These are phyloP conservation scores for Blastobotrys attinorum DNA, from an alignment of 805 yeast species.

Conservation along the genomic window DNA sequence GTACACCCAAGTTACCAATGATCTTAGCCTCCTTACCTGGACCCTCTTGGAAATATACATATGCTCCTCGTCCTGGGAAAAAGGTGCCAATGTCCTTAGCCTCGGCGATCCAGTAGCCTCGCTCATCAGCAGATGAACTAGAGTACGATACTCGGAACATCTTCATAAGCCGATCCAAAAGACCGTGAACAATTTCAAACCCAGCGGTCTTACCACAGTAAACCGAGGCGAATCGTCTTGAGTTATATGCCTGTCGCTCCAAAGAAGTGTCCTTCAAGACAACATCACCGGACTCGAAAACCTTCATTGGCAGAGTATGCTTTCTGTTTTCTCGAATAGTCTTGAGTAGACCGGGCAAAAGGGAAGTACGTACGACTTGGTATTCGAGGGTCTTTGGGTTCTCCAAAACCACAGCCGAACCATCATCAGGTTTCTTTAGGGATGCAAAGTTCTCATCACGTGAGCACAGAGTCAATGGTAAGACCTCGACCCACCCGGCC, in stretches of 20 bases:
- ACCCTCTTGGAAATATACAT: slow-evolving; percentile 61
- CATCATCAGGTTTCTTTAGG: slow-evolving; percentile 66
- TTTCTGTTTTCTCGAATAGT: slow-evolving; percentile 94
- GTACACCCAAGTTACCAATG: slow-evolving; percentile 83
- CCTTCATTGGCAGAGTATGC: slow-evolving; percentile 89
- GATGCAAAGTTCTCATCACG: slow-evolving; percentile 94
- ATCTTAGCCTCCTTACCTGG: slow-evolving; percentile 29
- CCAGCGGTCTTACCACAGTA: slow-evolving; percentile 94
- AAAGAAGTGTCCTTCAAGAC: slow-evolving; percentile 70
- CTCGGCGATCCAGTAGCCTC: slow-evolving; percentile 51
- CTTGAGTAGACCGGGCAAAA: slow-evolving; percentile 90
- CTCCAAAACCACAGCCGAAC: slow-evolving; percentile 76
- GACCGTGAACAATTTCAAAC: slow-evolving; percentile 89
- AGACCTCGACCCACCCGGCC: slow-evolving; percentile 91
- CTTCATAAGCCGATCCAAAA: slow-evolving; percentile 91
- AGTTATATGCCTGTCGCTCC: slow-evolving; percentile 87
- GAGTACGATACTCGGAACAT: slow-evolving; percentile 68
- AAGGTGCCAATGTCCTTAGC: slow-evolving; percentile 43
- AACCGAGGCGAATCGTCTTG: slow-evolving; percentile 91
- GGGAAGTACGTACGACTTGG: slow-evolving; percentile 93
- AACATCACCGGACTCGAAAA: slow-evolving; percentile 92
- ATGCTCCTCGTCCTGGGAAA: slow-evolving; percentile 98
- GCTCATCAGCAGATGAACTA: slow-evolving; percentile 42
- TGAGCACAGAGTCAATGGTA: slow-evolving; percentile 92
- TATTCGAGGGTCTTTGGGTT: slow-evolving; percentile 96